phyloP scores from a whole-genome alignment of 2,329 filamentous ascomycete species.

The Aspergillus phoenicis region DNA sequence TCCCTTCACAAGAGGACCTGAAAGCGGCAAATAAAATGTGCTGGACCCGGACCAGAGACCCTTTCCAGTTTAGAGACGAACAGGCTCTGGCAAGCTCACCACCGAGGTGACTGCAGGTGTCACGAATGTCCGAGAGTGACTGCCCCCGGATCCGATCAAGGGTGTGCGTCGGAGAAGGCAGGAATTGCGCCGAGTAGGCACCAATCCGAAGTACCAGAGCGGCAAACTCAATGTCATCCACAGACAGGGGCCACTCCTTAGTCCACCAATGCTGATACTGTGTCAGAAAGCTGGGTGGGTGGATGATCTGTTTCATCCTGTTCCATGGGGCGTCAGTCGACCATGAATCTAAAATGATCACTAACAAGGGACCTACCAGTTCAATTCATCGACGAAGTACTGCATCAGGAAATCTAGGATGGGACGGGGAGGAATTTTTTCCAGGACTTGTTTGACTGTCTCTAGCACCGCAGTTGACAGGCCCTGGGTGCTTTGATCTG shows the following conservation, averaged over 20 bases:
- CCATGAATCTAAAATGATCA: background rate
- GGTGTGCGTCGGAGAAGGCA: constrained; percentile 6
- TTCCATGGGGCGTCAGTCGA: too few species aligned
- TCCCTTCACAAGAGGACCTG: constrained; percentile 6
- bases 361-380: constrained; percentile 3
- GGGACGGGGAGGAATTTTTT: background rate
- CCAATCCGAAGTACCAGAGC: constrained; percentile 10
- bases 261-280: constrained; percentile 12
- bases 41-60: constrained; percentile 10
- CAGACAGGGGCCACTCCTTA: background rate
- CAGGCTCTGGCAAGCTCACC: background rate
- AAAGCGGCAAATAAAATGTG: constrained; percentile 5
- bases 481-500: background rate
- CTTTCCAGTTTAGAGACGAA: background rate
- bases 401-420: constrained; percentile 9
- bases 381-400: constrained; percentile 11
- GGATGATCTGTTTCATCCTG: constrained; percentile 13
- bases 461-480: background rate
- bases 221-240: constrained; percentile 4
- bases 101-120: constrained; percentile 1
- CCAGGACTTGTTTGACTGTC: background rate
- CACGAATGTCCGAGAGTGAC: background rate
- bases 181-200: constrained; percentile 9
- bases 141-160: constrained; percentile 2
- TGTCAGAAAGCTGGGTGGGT: constrained; percentile 9